A percentile compares a stretch with the other conserved stretches of the same genome.
These are phyloP conservation scores for Breynia disticha DNA, from an alignment of 441 rosid species.

Conservation along the genomic window DNA sequence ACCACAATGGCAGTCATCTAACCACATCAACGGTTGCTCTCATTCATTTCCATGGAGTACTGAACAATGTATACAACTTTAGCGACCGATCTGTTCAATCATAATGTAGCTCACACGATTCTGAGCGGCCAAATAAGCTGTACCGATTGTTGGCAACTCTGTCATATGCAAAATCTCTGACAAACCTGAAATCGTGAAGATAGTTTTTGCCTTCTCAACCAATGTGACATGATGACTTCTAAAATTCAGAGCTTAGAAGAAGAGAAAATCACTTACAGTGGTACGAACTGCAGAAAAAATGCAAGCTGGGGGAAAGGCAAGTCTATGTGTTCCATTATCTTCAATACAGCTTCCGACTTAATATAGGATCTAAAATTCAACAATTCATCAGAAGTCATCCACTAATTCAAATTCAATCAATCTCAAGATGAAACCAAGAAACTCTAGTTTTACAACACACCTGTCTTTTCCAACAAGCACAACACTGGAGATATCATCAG, in stretches of 20 bases:
- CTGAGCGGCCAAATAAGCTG: slow-evolving; percentile 64
- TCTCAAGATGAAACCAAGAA: not conserved
- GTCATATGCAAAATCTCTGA: slow-evolving; percentile 61
- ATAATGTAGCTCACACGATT: slow-evolving; percentile 61
- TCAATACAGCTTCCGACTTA: slow-evolving; percentile 83
- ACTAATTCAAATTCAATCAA: not conserved
- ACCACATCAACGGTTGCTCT: too few species aligned
- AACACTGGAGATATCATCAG: slow-evolving; percentile 92
- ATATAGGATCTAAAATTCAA: slow-evolving; percentile 56
- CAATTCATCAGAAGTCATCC: not conserved
- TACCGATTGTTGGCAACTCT: slow-evolving; percentile 76
- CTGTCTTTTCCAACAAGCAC: slow-evolving; percentile 76
- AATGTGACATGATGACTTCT: slow-evolving; percentile 1
- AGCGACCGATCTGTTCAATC: slow-evolving; percentile 6
- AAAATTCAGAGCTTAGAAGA: not conserved
- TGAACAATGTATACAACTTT: slow-evolving; percentile 6
- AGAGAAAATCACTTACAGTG: slow-evolving; percentile 42
- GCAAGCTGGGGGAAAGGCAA: slow-evolving; percentile 84
- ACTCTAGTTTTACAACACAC: slow-evolving; percentile 17
- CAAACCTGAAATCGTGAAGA: slow-evolving; percentile 36
- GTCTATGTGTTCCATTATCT: slow-evolving; percentile 79
- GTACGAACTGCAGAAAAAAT: slow-evolving; percentile 53
- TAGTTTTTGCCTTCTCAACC: not conserved
- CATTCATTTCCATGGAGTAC: too few species aligned
- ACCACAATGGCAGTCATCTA: too few species aligned